A percentile compares a stretch with the other conserved stretches of the same genome.
phyloP scores from a whole-genome alignment of 192 early-diverging fungal species.

The Phycomyces blakesleeanus region DNA sequence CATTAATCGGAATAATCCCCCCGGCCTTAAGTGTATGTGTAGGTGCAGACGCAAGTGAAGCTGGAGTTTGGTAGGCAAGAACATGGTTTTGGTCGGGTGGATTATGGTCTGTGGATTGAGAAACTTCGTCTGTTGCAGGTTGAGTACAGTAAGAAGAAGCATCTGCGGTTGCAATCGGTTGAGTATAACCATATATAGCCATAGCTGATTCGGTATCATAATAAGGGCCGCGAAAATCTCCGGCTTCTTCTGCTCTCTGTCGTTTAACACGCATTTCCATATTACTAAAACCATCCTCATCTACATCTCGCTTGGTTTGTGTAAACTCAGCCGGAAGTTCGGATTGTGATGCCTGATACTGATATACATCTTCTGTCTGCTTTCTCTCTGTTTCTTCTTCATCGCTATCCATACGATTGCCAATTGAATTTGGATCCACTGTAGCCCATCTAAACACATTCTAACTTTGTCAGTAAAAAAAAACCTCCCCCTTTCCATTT shows the following conservation, averaged over 20 bases:
- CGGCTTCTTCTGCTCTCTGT: constrained; percentile 20
- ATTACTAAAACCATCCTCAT: constrained; percentile 26
- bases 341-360: constrained; percentile 6
- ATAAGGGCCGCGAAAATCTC: background rate
- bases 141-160: background rate
- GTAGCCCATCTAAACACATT: constrained; percentile 78
- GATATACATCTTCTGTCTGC: constrained; percentile 6
- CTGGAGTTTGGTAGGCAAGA: background rate
- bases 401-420: constrained; percentile 18
- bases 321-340: constrained; percentile 17
- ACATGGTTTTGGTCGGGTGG: background rate
- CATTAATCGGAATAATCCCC: constrained; percentile 30
- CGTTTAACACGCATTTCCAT: constrained; percentile 21
- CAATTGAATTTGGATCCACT: constrained; percentile 28
- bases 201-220: constrained; percentile 4
- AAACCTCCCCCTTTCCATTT: too few species aligned
- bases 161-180: background rate
- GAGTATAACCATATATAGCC: constrained; percentile 13
- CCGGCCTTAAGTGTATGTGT: constrained; percentile 15
- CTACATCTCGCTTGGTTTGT: constrained; percentile 17
- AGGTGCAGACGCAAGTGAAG: background rate
- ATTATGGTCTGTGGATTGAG: background rate
- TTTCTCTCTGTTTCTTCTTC: constrained; percentile 7
- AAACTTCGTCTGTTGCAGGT: background rate
- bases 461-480: background rate